These are phyloP conservation scores for Psidium friedrichsthalianum DNA, from an alignment of 345 rosid species.

Conservation along the genomic window DNA sequence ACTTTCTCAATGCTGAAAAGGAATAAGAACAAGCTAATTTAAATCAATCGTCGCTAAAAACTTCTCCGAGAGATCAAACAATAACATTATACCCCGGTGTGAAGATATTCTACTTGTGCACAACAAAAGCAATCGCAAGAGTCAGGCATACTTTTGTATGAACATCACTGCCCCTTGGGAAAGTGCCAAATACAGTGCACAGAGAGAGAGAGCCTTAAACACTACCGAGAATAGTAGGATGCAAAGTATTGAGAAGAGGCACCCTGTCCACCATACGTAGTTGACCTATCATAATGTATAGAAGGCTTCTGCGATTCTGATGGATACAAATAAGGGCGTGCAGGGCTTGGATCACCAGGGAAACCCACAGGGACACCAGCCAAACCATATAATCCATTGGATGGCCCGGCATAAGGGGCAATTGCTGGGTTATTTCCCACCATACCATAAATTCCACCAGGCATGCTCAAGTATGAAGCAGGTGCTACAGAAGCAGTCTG, in stretches of 20 bases:
- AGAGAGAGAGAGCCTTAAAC: background rate
- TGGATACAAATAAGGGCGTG: slow-evolving; percentile 15
- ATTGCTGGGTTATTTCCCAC: slow-evolving; percentile 15
- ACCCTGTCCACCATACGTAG: slow-evolving; percentile 31
- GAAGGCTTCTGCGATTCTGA: slow-evolving; percentile 17
- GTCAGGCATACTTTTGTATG: background rate
- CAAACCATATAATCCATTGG: slow-evolving; percentile 23
- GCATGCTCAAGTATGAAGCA: slow-evolving; percentile 9
- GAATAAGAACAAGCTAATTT: background rate
- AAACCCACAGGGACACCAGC: slow-evolving; percentile 21
- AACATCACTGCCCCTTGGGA: background rate
- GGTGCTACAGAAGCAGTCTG: slow-evolving; percentile 19
- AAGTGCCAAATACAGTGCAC: background rate
- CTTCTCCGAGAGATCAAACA: background rate
- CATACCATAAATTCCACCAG: slow-evolving; percentile 26
- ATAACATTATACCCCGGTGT: background rate
- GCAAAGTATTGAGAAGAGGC: slow-evolving; percentile 37
- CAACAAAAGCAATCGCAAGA: background rate
- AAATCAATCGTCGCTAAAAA: background rate
- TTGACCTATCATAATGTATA: slow-evolving; percentile 26
- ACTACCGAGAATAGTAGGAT: slow-evolving; percentile 40
- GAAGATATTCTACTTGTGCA: background rate
- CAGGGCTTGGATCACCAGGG: slow-evolving; percentile 18
- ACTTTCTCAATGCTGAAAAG: background rate
- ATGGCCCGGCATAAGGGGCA: slow-evolving; percentile 27